Conservation (phyloP, 805 yeast species). For the Starmera caribaea region DNA sequence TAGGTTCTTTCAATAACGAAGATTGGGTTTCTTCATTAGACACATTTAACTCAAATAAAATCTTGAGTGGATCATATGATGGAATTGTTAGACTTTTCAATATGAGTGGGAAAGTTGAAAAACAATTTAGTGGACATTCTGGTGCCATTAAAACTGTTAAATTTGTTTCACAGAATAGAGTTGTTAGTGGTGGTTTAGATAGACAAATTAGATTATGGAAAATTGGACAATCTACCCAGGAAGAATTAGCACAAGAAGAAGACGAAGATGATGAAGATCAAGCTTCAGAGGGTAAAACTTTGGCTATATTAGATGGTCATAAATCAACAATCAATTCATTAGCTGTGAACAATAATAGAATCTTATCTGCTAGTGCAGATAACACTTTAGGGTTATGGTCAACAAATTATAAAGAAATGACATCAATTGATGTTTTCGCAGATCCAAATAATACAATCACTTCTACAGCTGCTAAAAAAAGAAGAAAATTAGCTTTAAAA, state of each 20-base stretch:
- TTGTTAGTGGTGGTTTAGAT: constrained; percentile 84
- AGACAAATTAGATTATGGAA: constrained; percentile 87
- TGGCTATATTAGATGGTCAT: constrained; percentile 86
- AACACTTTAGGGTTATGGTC: constrained; percentile 82
- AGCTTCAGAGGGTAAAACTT: constrained; percentile 60
- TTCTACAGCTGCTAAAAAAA: constrained; percentile 78
- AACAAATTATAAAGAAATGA: constrained; percentile 75
- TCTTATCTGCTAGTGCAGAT: constrained; percentile 82
- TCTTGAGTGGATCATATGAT: constrained; percentile 87
- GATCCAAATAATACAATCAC: constrained; percentile 38
- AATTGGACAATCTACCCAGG: constrained; percentile 32
- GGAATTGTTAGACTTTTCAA: constrained; percentile 90
- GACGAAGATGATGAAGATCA: constrained; percentile 36
- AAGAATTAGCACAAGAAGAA: constrained; percentile 9
- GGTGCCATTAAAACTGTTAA: constrained; percentile 78
- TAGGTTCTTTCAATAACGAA: constrained; percentile 82
- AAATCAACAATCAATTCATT: constrained; percentile 76
- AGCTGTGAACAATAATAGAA: constrained; percentile 44
- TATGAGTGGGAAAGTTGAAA: constrained; percentile 66
- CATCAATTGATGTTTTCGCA: constrained; percentile 40
- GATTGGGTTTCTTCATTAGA: constrained; percentile 86
- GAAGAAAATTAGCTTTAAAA: constrained; percentile 72
- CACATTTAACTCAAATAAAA: constrained; percentile 31
- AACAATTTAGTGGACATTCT: constrained; percentile 80
- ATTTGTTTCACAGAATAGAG: constrained; percentile 66